Evolutionary conservation across 2,329 filamentous ascomycete species (phyloP).

Genomic region (Sporothrix euskadiensis): DNA sequence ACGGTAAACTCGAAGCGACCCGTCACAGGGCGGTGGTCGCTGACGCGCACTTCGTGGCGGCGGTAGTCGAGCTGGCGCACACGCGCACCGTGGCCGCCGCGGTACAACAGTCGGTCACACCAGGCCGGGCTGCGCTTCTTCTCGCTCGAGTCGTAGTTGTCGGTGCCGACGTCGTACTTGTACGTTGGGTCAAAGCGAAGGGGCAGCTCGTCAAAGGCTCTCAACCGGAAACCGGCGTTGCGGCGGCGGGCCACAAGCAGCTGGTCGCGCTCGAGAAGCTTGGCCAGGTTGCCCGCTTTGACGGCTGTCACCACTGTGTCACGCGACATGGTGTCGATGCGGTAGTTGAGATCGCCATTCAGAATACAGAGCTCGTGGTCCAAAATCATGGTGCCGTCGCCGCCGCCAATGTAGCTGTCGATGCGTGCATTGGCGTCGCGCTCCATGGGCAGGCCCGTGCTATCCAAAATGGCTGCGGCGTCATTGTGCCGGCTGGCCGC

Average conservation of each 20-base stretch:
- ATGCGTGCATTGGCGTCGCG: constrained; percentile 65
- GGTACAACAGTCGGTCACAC: constrained; percentile 92
- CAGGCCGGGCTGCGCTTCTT: constrained; percentile 93
- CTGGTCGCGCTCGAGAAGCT: constrained; percentile 91
- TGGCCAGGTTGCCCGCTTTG: constrained; percentile 74
- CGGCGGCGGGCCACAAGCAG: constrained; percentile 83
- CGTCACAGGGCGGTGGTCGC: constrained; percentile 90
- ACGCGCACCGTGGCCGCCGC: constrained; percentile 62
- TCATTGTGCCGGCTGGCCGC: constrained; percentile 92
- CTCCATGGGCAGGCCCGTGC: constrained; percentile 70
- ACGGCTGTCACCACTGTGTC: constrained; percentile 88
- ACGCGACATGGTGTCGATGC: constrained; percentile 94
- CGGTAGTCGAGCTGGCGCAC: constrained; percentile 87
- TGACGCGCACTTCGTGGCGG: constrained; percentile 85
- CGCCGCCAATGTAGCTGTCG: constrained; percentile 85
- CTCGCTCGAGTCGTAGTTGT: constrained; percentile 90
- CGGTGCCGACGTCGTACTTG: constrained; percentile 96
- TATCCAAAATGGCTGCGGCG: constrained; percentile 83
- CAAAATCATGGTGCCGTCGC: constrained; percentile 89
- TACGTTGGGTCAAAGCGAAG: constrained; percentile 96
- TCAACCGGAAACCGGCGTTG: constrained; percentile 84
- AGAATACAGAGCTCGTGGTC: constrained; percentile 97
- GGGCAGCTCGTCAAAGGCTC: constrained; percentile 84
- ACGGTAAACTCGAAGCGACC: constrained; percentile 79
- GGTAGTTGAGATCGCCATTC: constrained; percentile 96